Percentiles rank a stretch among this genome's conserved stretches.
Evolutionary conservation across 805 yeast genomes (phyloP).

Genomic region (Ogataea angusta): DNA sequence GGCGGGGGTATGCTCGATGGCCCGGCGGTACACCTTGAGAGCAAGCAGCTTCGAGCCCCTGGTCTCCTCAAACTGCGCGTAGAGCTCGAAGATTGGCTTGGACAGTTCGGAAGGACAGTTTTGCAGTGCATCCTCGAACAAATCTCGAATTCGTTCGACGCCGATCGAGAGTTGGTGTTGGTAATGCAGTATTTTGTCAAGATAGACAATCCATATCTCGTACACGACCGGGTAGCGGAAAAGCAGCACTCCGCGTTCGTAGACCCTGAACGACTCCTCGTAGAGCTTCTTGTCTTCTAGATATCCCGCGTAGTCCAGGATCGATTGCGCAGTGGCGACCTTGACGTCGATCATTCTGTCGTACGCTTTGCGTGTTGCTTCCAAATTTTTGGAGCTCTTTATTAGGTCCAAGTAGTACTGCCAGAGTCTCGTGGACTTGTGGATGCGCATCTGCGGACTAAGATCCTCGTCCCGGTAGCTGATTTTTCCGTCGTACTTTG

Average conservation of each 20-base stretch:
- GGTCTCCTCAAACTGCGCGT: constrained; percentile 59
- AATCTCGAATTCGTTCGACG: constrained; percentile 60
- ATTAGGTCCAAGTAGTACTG: constrained; percentile 65
- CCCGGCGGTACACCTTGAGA: constrained; percentile 43
- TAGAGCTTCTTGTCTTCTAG: constrained; percentile 45
- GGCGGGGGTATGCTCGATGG: constrained; percentile 33
- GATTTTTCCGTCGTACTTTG: constrained; percentile 17
- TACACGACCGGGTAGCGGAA: constrained; percentile 61
- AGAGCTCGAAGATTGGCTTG: constrained; percentile 49
- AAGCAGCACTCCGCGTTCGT: constrained; percentile 62
- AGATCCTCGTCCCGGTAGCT: constrained; percentile 39
- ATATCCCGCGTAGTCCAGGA: constrained; percentile 65
- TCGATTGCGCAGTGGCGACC: constrained; percentile 63
- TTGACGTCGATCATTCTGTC: constrained; percentile 54
- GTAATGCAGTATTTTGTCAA: constrained; percentile 45
- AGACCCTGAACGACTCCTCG: constrained; percentile 55
- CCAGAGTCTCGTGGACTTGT: constrained; percentile 69
- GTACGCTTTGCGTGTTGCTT: constrained; percentile 41
- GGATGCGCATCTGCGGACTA: constrained; percentile 57
- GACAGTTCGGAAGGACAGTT: constrained; percentile 48
- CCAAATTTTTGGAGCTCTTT: constrained; percentile 50
- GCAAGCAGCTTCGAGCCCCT: constrained; percentile 51
- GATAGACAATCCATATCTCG: constrained; percentile 71
- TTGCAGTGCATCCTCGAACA: constrained; percentile 66
- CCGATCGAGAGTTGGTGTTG: constrained; percentile 33